Evolutionary conservation across 1,139 yeast genomes (phyloP).

Genomic region (Yamadazyma jaroonii): DNA sequence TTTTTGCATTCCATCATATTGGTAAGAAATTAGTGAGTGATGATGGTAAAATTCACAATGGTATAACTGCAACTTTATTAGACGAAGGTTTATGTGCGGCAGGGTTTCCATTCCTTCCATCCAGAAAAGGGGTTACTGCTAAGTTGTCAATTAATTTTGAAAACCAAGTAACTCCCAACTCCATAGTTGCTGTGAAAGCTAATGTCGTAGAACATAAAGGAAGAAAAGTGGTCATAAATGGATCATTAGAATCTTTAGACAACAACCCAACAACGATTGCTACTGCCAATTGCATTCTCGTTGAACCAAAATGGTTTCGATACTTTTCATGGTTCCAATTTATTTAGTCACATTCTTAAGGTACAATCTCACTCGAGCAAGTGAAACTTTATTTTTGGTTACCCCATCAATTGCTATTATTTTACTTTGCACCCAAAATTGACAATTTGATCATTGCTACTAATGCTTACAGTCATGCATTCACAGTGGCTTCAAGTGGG

Average conservation of each 20-base stretch:
- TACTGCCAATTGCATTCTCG: slow-evolving; percentile 58
- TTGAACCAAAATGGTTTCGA: slow-evolving; percentile 80
- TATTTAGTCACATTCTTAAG: slow-evolving; percentile 1
- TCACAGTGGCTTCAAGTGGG: neutral
- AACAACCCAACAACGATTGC: slow-evolving; percentile 43
- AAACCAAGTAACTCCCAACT: slow-evolving; percentile 63
- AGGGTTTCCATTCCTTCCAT: slow-evolving; percentile 84
- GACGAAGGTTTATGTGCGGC: slow-evolving; percentile 88
- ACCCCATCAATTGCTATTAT: slow-evolving; percentile 1
- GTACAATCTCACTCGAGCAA: no score
- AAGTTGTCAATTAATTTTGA: slow-evolving; percentile 62
- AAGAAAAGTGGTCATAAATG: slow-evolving; percentile 75
- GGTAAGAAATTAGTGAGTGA: slow-evolving; percentile 66
- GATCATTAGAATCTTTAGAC: slow-evolving; percentile 50
- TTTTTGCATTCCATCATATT: slow-evolving; percentile 64
- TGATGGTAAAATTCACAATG: slow-evolving; percentile 82
- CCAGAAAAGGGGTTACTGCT: slow-evolving; percentile 89
- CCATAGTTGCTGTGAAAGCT: slow-evolving; percentile 67
- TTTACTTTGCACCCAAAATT: slow-evolving; percentile 1
- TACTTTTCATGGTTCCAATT: slow-evolving; percentile 52
- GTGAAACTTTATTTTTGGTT: neutral
- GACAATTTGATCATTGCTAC: neutral
- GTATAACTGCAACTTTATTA: slow-evolving; percentile 74
- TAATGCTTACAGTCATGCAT: neutral
- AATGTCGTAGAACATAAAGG: slow-evolving; percentile 68